Evolutionary conservation across 805 yeast species (phyloP), one percentile per base, ranked within the genome.

Genomic region (Zygoascus bituminiphila): DNA sequence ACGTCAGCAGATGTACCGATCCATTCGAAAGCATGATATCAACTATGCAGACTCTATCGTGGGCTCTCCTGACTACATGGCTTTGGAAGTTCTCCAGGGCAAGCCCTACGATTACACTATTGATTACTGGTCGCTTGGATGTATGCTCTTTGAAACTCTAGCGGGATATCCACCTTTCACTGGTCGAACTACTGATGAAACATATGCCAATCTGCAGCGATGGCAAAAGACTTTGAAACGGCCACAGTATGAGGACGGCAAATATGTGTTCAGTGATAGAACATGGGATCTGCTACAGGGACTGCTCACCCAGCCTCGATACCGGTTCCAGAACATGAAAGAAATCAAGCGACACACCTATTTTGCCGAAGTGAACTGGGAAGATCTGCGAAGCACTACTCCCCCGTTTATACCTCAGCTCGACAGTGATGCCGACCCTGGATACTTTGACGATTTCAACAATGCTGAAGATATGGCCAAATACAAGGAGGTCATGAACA

Each of bases 11-110:
- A 72, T 88, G 62, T 93, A 89, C 67, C 80, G 86, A 53, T 80
- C 83, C n/a, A 64, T 82, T 47, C 78, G 95, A 56, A 59, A 60
- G 36, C 76, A 76, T 31, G 95, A 88, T 58, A 76, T 86, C 51
- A 88, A 85, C 58, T 83, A 84, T 60, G 98, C 99, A 15, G 86
- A 87, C 59, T 88, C 97, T 1, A 87, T 91, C 57, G 99, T 93
- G 14, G 99, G 99, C 1, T 85, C 95, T 4, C 99, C 99, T 1
- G 99, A 93, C 66, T 93, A 93, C 63, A 93, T 93, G 99, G 98
- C 99, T 1, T 73, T 93, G 45, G 99, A 93, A 66, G 98, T 93
- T 10, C 76, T 93, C 47, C 95, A 88, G 66, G 98, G 98, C 6
- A 84, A 84, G 61, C 80, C 82, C 50, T 93, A 93, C 65, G 96